These are phyloP conservation scores for Cytospora piceicola DNA, from an alignment of 2,329 filamentous ascomycete genomes.

Conservation along the genomic window DNA sequence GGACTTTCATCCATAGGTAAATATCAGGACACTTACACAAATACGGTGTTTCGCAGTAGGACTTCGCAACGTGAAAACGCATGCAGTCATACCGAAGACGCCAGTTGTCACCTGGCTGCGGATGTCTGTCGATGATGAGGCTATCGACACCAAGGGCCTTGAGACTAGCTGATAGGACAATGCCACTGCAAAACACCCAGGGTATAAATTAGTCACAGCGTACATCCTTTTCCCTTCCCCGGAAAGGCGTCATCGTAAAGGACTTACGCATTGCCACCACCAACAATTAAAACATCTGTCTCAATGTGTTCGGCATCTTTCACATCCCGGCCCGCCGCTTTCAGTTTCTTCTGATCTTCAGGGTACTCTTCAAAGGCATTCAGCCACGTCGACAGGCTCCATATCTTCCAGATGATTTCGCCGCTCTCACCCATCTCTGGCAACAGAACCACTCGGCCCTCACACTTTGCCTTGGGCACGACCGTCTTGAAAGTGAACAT, in stretches of 20 bases:
- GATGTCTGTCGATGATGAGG: slow-evolving; percentile 43
- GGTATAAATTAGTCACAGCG: not conserved
- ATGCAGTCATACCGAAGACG: slow-evolving; percentile 43
- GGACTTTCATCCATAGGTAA: slow-evolving; percentile 35
- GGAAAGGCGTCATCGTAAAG: rapidly evolving
- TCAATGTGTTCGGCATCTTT: slow-evolving; percentile 31
- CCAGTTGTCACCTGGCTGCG: slow-evolving; percentile 46
- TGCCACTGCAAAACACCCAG: slow-evolving; percentile 35
- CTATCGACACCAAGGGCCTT: slow-evolving; percentile 44
- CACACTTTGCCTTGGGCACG: slow-evolving; percentile 38
- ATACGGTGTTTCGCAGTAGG: slow-evolving; percentile 43
- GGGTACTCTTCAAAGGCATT: slow-evolving; percentile 33
- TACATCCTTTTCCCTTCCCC: too few species aligned
- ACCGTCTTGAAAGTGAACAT: slow-evolving; percentile 40
- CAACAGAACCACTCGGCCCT: slow-evolving; percentile 41
- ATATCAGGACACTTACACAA: slow-evolving; percentile 31
- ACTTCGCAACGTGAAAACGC: slow-evolving; percentile 45
- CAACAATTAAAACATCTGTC: slow-evolving; percentile 42
- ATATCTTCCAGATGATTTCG: slow-evolving; percentile 40
- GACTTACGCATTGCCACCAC: slow-evolving; percentile 42
- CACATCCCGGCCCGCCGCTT: slow-evolving; percentile 31
- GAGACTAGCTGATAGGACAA: slow-evolving; percentile 42
- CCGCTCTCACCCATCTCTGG: slow-evolving; percentile 25
- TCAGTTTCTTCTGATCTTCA: slow-evolving; percentile 38
- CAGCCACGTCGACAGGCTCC: slow-evolving; percentile 40